Percentiles rank a stretch among this genome's conserved stretches.
phyloP scores from a whole-genome alignment of 192 early-diverging fungal species.

The Chytriomyces sp. region DNA sequence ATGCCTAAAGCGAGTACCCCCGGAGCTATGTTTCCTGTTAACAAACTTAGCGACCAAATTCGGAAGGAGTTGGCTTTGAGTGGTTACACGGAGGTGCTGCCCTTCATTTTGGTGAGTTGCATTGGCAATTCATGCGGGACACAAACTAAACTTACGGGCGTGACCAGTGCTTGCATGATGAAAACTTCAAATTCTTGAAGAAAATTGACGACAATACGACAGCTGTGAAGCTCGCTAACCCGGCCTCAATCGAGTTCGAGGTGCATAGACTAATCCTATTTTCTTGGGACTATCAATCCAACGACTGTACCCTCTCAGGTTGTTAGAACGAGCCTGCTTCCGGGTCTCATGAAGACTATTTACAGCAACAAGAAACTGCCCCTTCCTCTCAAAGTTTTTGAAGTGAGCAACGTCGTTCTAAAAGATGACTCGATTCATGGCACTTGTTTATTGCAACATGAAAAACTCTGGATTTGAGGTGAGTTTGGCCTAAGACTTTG shows the following conservation, averaged over 20 bases:
- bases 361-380: slow-evolving; percentile 81
- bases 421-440: slow-evolving; percentile 83
- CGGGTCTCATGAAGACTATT: slow-evolving; percentile 92
- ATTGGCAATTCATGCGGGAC: slow-evolving; percentile 64
- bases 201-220: slow-evolving; percentile 70
- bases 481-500: not conserved
- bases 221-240: slow-evolving; percentile 88
- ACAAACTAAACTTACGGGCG: slow-evolving; percentile 2
- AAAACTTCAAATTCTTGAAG: slow-evolving; percentile 90
- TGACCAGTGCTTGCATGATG: slow-evolving; percentile 90
- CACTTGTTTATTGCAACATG: slow-evolving; percentile 75
- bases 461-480: slow-evolving; percentile 85
- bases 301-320: no score
- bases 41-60: slow-evolving; percentile 88
- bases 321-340: slow-evolving; percentile 88
- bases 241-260: slow-evolving; percentile 86
- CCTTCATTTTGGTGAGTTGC: slow-evolving; percentile 84
- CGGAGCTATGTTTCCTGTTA: slow-evolving; percentile 84
- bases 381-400: slow-evolving; percentile 92
- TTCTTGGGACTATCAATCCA: no score
- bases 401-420: slow-evolving; percentile 91
- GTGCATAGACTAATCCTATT: no score
- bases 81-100: slow-evolving; percentile 93
- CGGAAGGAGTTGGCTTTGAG: slow-evolving; percentile 83
- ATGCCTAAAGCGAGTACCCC: slow-evolving; percentile 81